A percentile compares a stretch with the other conserved stretches of the same genome.
Evolutionary conservation across 2,329 filamentous ascomycete genomes (phyloP).

Genomic region (Venturia nashicola): DNA sequence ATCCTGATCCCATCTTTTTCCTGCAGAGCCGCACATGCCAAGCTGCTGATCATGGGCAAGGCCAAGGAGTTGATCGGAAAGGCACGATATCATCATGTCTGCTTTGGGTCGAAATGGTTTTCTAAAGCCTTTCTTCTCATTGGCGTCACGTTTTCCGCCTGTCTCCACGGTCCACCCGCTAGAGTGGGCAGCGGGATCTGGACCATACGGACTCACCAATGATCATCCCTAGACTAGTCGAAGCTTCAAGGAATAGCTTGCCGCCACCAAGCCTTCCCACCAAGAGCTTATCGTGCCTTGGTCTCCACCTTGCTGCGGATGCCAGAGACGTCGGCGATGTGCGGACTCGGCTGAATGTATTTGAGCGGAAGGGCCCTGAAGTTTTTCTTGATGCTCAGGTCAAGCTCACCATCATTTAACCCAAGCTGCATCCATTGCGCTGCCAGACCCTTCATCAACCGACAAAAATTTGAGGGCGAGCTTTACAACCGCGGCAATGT

Average conservation of each 20-base stretch:
- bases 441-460: neutral
- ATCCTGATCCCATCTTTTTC: neutral
- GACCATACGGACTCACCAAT: neutral
- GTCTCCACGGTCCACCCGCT: neutral
- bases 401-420: neutral
- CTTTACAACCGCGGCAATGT: neutral
- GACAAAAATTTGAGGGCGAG: neutral
- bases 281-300: conserved; percentile 1
- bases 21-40: neutral
- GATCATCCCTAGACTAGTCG: neutral
- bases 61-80: no score
- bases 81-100: neutral
- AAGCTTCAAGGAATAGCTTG: neutral
- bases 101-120: neutral
- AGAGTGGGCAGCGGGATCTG: neutral
- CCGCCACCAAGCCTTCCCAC: conserved; percentile 1
- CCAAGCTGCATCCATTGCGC: neutral
- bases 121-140: neutral
- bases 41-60: neutral
- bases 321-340: conserved; percentile 3
- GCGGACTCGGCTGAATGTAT: neutral
- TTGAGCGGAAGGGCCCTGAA: neutral
- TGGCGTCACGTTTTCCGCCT: neutral
- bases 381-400: neutral
- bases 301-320: neutral